Evolutionary conservation across 108 stramenopile species (phyloP).

Genomic region (Fragilariopsis cylindrus): DNA sequence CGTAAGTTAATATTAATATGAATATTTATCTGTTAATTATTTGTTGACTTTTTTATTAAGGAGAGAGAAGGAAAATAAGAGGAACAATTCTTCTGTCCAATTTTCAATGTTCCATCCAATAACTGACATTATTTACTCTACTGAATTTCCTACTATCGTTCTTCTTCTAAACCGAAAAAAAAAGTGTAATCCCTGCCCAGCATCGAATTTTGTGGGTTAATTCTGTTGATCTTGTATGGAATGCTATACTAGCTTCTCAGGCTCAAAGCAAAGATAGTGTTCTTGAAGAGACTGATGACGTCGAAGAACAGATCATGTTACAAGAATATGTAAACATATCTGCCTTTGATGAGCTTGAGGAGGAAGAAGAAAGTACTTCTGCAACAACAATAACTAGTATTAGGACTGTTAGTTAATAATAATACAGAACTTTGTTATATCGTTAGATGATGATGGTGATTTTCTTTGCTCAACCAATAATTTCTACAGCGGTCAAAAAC

Average conservation of each 20-base stretch:
- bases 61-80: too few species aligned
- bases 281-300: conserved; percentile 5
- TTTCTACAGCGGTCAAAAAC: too few species aligned
- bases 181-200: conserved; percentile 73
- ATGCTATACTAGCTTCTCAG: conserved; percentile 79
- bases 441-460: too few species aligned
- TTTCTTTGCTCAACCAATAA: too few species aligned
- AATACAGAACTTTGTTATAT: too few species aligned
- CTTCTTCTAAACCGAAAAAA: too few species aligned
- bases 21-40: too few species aligned
- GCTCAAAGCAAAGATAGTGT: conserved; percentile 34
- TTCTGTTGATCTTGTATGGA: conserved; percentile 89
- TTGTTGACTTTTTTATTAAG: too few species aligned
- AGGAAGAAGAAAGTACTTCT: too few species aligned
- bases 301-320: background rate
- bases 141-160: too few species aligned
- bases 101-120: background rate
- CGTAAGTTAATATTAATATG: background rate
- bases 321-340: background rate
- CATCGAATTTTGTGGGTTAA: conserved; percentile 96
- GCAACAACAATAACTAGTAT: too few species aligned
- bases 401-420: too few species aligned
- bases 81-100: conserved; percentile 18
- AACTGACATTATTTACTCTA: background rate
- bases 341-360: background rate